Evolutionary conservation across 495 filamentous ascomycete species (phyloP), one percentile per base, ranked within the genome.

Genomic region (Jackrogersella multiformis): DNA sequence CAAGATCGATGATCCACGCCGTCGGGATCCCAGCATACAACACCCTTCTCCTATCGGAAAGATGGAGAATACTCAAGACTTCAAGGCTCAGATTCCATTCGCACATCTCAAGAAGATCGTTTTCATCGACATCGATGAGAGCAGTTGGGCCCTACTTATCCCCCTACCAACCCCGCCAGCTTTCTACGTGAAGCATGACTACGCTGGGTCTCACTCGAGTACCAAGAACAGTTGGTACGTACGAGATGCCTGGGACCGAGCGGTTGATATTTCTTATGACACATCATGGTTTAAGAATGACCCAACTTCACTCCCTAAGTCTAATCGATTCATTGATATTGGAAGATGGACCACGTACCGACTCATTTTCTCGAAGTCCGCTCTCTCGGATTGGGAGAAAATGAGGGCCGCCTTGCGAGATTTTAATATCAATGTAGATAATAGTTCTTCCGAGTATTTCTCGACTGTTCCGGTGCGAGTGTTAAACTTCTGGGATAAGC

Each of bases 321-420:
- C 72, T 5, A 75, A 79, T 9, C 80, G 87, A 5, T 76, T 88
- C 24, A 87, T 97, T 56, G 91, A 97, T 77, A 86, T 96, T 54
- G 94, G 93, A 23, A 83, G 86, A 26, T 93, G 90, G 90, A 91
- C 85, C 13, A 88, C 87, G 3, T 91, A 90, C 69, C 78, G 82
- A 42, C 73, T 92, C 13, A 71, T 76, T 1, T 82, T 93, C 53
- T 53, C 76, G 5, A 58, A 71, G 18, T 61, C 74, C 5, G 61
- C 66, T 12, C 39, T 61, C 0, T 12, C 58, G 3, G 54, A 67
- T 1, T 88, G 86, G 71, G 38, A 67, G 5, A 24, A 70, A 0
- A 78, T 92, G 39, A 75, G 79, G 12, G 68, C 79, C 0, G 85
- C 88, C 12, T 73, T 97, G 4, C 76, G 73, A 2, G 93, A 97